Evolutionary conservation across 2,329 filamentous ascomycete genomes (phyloP), one percentile per base, ranked within the genome.

Genomic region (Alternaria triticina): DNA sequence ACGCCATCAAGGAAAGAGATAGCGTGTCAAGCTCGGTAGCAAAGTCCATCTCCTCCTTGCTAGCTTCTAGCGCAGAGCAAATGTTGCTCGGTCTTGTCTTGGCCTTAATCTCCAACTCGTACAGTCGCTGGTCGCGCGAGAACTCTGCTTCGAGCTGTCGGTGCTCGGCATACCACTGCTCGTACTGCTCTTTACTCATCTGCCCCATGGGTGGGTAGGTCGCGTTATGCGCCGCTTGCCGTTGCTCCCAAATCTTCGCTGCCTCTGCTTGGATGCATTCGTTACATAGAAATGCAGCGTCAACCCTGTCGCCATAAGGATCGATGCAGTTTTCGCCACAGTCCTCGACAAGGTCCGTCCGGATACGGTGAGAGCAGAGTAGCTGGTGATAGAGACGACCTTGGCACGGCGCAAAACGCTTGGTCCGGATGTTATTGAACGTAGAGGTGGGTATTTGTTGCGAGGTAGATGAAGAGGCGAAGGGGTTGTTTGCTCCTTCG

Each of bases 361-460:
- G 74, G 44, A 79, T 71, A 6, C 74, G 72, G 64, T 79, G 77
- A 17, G 76, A 77, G 54, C 77, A 79, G 7, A 71, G 58, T 5
- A 79, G 73, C 55, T 79, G 77, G 46, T 79, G 77, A 40, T 79
- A 79, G 8, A 78, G 71, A 7, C 75, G 75, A 11, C 76, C 76
- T 57, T 75, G 74, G 54, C 77, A 79, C 20, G 75, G 71, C 25
- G 71, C 70, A 51, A 77, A 74, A 25, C 76, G 75, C 57, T 74
- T 77, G 55, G 69, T 68, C 15, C 70, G 72, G 7, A 70, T 62
- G 46, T 70, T 70, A 28, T 70, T 68, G 55, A 71, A 68, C 4
- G 63, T 58, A 3, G 69, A 68, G 8, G 47, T 36, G 25, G 66
- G 57, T 20, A 62, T 45, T 45, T 59, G 62, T 59, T 63, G 55